These are phyloP conservation scores for Ogataea allantospora DNA, from an alignment of 805 yeast species.

Conservation along the genomic window DNA sequence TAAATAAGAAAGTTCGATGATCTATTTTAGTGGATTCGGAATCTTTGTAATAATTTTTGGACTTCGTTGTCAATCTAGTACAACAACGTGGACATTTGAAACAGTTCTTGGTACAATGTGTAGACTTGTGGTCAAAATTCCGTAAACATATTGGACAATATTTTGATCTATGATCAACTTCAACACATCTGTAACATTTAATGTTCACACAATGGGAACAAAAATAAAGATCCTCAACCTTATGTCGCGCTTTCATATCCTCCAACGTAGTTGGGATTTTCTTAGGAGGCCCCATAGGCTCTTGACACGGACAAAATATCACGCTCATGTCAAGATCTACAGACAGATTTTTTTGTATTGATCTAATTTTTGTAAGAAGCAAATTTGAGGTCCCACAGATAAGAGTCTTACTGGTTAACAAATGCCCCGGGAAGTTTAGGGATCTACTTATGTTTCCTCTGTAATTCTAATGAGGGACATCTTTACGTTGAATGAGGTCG, in stretches of 20 bases:
- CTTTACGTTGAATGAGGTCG: too few species aligned
- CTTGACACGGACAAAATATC: slow-evolving; percentile 19
- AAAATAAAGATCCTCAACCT: slow-evolving; percentile 21
- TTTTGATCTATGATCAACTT: slow-evolving; percentile 18
- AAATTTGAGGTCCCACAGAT: too few species aligned
- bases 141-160: slow-evolving; percentile 32
- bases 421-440: too few species aligned
- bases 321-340: too few species aligned
- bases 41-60: slow-evolving; percentile 15
- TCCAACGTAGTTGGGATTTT: slow-evolving; percentile 14
- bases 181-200: slow-evolving; percentile 31
- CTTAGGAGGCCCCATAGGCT: slow-evolving; percentile 1
- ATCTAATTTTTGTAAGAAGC: too few species aligned
- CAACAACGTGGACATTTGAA: slow-evolving; percentile 36
- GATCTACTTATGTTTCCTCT: too few species aligned
- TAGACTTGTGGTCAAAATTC: slow-evolving; percentile 6
- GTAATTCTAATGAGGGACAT: too few species aligned
- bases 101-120: slow-evolving; percentile 32
- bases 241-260: slow-evolving; percentile 21
- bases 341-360: too few species aligned
- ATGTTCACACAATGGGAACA: slow-evolving; percentile 30
- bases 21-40: slow-evolving; percentile 11
- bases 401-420: too few species aligned
- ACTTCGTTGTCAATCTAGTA: slow-evolving; percentile 17
- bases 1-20: slow-evolving; percentile 38